These are phyloP conservation scores for Hypsizygus ulmarius DNA, from an alignment of 1,284 basidiomycete genomes.

Conservation along the genomic window DNA sequence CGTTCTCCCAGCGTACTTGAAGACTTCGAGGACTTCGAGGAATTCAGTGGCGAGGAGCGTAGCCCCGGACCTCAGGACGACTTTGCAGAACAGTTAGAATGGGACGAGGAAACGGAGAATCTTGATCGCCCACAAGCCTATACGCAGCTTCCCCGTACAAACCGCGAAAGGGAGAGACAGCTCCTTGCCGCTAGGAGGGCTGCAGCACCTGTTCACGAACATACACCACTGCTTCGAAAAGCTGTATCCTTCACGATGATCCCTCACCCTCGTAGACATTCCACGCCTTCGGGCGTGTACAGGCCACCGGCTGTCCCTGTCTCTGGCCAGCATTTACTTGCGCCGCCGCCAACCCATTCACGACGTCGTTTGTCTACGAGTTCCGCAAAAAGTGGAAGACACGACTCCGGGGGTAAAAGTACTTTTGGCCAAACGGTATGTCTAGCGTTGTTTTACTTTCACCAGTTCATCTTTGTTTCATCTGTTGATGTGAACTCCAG, in stretches of 20 bases:
- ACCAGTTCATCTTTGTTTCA: too few relatives aligned
- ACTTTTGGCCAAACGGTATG: slow-evolving; percentile 82
- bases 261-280: slow-evolving; percentile 20
- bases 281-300: slow-evolving; percentile 7
- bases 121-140: slow-evolving; percentile 9
- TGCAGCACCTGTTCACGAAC: slow-evolving; percentile 24
- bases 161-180: background rate
- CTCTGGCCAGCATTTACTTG: background rate
- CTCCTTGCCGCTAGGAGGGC: background rate
- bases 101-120: slow-evolving; percentile 37
- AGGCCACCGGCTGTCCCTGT: slow-evolving; percentile 5
- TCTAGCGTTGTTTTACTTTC: background rate
- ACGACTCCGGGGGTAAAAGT: slow-evolving; percentile 51
- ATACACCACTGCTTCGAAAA: slow-evolving; percentile 44
- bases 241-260: slow-evolving; percentile 32
- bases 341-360: slow-evolving; percentile 5
- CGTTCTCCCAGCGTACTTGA: background rate
- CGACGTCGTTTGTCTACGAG: slow-evolving; percentile 31
- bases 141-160: slow-evolving; percentile 1
- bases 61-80: slow-evolving; percentile 18
- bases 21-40: slow-evolving; percentile 1
- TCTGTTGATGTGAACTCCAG: too few relatives aligned
- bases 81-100: slow-evolving; percentile 15
- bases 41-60: slow-evolving; percentile 24
- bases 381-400: slow-evolving; percentile 27